Evolutionary conservation across 2,329 filamentous ascomycete genomes (phyloP), one percentile per base, ranked within the genome.

Genomic region (Ophiostoma sp.): DNA sequence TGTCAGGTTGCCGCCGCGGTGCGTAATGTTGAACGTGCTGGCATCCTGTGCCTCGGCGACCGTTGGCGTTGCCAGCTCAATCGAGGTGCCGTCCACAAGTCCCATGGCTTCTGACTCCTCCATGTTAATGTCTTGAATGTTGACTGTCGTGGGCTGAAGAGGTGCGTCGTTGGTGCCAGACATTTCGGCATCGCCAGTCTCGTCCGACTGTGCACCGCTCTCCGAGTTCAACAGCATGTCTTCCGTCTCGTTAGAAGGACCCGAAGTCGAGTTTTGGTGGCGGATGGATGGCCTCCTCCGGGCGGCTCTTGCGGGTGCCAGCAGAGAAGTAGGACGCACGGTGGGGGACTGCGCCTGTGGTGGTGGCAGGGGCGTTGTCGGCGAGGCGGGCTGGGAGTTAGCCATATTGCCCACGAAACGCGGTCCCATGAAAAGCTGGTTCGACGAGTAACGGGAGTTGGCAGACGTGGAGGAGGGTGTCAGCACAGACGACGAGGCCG

Each of bases 21-120:
- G 94, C 7, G 92, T 93, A 76, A 97, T 96, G 80, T 97, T 96
- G 80, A 98, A 97, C 0, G 93, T 93, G 70, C 94, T 93, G 15
- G 91, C 87, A 75, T 96, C 92, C 75, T 93, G 91, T n/a, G 89
- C 87, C 76, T 95, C 93, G 0, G 93, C 94, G 2, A 91, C 90
- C 44, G 90, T 90, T 1, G 90, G 90, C 8, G 92, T 90, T 2
- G 89, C 87, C 72, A 97, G 80, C 39, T 91, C 89, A 44, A 96
- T 87, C 3, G 89, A 86, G 2, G 90, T 87, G 69, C 88, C 89
- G 54, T 92, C 89, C 48, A 48, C 65, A 7, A 67, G 65, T 10
- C 36, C 65, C 78, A 96, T 90, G 74, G 89, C 87, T 72, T 94
- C 91, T 41, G 89, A 87, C 73, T 95, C 91, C 70, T 93, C 91